A percentile compares a stretch with the other conserved stretches of the same genome.
Conservation (phyloP, 192 early-diverging fungal species). For the Chytriomyces hyalinus region DNA sequence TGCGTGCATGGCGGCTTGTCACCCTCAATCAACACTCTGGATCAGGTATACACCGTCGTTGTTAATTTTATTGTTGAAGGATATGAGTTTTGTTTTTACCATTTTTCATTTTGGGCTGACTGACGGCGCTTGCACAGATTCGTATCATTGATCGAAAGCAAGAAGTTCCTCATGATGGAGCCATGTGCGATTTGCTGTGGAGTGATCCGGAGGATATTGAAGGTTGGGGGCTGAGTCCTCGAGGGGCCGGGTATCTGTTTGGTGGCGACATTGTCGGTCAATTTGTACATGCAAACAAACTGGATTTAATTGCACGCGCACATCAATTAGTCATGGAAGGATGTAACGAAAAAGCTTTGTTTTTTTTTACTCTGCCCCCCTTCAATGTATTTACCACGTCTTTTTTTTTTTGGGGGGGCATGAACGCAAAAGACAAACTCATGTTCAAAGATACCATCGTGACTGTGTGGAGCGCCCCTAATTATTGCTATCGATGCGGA, state of each 20-base stretch:
- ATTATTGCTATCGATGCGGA: conserved; percentile 98
- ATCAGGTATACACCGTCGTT: conserved; percentile 64
- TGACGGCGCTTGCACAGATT: conserved; percentile 37
- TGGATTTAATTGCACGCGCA: conserved; percentile 70
- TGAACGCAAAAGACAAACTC: conserved; percentile 64
- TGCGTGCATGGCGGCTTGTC: conserved; percentile 98
- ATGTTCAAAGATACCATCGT: conserved; percentile 97
- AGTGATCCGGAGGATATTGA: conserved; percentile 89
- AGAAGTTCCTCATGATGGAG: conserved; percentile 97
- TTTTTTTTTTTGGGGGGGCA: neutral
- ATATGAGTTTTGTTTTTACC: neutral
- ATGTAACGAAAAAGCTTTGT: conserved; percentile 37
- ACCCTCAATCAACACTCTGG: conserved; percentile 93
- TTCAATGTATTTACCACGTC: neutral
- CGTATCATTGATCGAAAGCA: conserved; percentile 66
- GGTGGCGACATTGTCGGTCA: conserved; percentile 83
- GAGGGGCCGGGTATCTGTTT: conserved; percentile 97
- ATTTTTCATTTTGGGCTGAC: neutral
- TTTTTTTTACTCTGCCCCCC: neutral
- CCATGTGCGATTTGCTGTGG: conserved; percentile 98
- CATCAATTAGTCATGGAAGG: conserved; percentile 98
- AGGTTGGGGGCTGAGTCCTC: conserved; percentile 94
- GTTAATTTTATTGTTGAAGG: neutral
- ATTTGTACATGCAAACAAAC: conserved; percentile 65
- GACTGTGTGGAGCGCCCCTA: conserved; percentile 98